Evolutionary conservation across 305 asterid genomes (phyloP), one percentile per base, ranked within the genome.

Genomic region (Euphrasia arctica): DNA sequence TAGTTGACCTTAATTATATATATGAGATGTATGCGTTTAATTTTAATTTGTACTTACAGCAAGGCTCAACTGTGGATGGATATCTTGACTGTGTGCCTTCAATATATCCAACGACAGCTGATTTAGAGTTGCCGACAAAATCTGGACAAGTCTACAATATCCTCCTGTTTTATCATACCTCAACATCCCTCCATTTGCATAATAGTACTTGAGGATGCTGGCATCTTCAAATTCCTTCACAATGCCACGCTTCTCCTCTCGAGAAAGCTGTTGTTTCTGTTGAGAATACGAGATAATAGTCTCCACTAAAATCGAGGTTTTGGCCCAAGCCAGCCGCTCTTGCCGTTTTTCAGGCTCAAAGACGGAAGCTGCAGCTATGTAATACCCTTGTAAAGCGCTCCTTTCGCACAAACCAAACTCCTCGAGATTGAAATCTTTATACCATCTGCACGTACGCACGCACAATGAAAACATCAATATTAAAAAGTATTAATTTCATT

Each of bases 371-470:
- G 92, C 83, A 0, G 92, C 90, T 14, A 77, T 29, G 67, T 74
- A 83, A 65, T 84, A 93, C 0, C 72, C 64, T 3, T 45, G 10
- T 3, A 90, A 42, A 47, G 81, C 75, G 28, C 60, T 80, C 64
- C 67, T 72, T 29, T 83, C 79, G 4, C 68, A 76, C 55, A 83
- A 28, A 3, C 91, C 89, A 14, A 74, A 71, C 14, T 80, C 84
- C 4, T 63, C 81, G 0, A 93, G 74, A 4, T 61, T 34, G 36
- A 74, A 73, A 42, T 74, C 80, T 12, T 9, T 29, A 54, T 79
- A 84, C 99, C 99, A 90, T 69, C 99, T 93, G 63, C 9, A n/a
- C n/a, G n/a, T n/a, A n/a, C n/a, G n/a, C n/a, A 22, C 6, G 22
- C 22, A 47, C 18, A 9, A 61, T 39, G 14, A 5, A 2, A 9